Conservation (phyloP, 2,329 filamentous ascomycete genomes). For the Epichloe gansuensis region DNA sequence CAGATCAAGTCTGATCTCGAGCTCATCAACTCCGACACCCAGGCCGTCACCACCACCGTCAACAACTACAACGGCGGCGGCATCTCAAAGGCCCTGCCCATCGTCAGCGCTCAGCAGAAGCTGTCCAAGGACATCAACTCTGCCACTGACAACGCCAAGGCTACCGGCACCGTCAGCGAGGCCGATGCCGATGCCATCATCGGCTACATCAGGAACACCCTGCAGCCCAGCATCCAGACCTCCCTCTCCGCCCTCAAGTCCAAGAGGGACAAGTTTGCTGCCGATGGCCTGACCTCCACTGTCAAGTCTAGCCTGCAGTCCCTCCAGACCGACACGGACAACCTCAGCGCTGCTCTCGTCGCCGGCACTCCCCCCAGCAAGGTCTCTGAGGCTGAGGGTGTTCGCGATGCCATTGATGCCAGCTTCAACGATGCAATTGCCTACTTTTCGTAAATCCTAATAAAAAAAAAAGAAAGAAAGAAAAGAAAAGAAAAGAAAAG, state of each 20-base stretch:
- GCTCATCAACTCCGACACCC: neutral
- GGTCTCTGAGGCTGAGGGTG: neutral
- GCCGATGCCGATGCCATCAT: neutral
- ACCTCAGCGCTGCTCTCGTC: neutral
- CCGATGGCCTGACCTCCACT: neutral
- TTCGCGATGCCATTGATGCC: neutral
- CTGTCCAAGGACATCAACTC: neutral
- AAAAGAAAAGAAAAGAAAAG: no score
- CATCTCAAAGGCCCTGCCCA: neutral
- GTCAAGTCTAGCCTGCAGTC: neutral
- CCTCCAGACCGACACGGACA: neutral
- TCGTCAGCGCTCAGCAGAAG: neutral
- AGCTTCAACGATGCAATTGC: neutral
- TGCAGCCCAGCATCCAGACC: neutral
- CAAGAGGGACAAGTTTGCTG: neutral
- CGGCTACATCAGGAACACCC: neutral
- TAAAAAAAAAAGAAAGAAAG: no score
- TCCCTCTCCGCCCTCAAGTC: neutral
- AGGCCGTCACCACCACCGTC: neutral
- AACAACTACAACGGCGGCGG: slow-evolving; percentile 1
- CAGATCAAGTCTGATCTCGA: neutral
- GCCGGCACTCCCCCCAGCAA: neutral
- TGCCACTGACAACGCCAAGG: neutral
- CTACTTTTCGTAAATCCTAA: neutral
- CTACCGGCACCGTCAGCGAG: neutral